Evolutionary conservation across 176 grass and related monocot species (phyloP).

Genomic region (Eleusine coracana): DNA sequence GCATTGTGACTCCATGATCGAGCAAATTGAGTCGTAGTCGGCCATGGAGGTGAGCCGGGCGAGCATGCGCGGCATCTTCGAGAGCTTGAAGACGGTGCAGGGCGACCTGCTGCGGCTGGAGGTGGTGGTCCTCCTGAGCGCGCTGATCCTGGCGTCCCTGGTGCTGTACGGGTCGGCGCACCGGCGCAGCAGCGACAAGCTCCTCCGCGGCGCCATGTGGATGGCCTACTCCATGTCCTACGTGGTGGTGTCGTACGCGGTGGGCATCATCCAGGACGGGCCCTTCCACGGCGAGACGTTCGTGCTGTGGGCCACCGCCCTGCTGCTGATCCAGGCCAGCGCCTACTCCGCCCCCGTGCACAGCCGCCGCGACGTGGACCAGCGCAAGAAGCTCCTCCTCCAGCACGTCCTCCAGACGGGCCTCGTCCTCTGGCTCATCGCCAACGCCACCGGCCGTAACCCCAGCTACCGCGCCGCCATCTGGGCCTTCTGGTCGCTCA

Average conservation of each 20-base stretch:
- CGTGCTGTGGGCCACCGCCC: constrained; percentile 56
- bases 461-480: constrained; percentile 47
- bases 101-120: constrained; percentile 46
- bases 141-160: constrained; percentile 47
- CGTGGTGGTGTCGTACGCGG: constrained; percentile 62
- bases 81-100: constrained; percentile 39
- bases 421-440: constrained; percentile 48
- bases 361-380: constrained; percentile 50
- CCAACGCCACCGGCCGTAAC: constrained; percentile 44
- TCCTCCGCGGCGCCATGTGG: constrained; percentile 53
- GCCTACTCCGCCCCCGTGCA: constrained; percentile 46
- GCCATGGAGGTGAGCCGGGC: neutral
- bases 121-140: constrained; percentile 57
- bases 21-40: neutral
- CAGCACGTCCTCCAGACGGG: constrained; percentile 57
- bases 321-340: constrained; percentile 57
- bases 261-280: constrained; percentile 57
- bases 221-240: constrained; percentile 61
- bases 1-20: neutral
- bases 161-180: constrained; percentile 46
- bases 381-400: constrained; percentile 64
- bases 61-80: constrained; percentile 15
- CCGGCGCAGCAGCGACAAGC: constrained; percentile 49
- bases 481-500: constrained; percentile 56
- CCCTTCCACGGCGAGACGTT: constrained; percentile 62